Conservation (phyloP, 2,329 filamentous ascomycete genomes). For the Celoporthe dispersa region DNA sequence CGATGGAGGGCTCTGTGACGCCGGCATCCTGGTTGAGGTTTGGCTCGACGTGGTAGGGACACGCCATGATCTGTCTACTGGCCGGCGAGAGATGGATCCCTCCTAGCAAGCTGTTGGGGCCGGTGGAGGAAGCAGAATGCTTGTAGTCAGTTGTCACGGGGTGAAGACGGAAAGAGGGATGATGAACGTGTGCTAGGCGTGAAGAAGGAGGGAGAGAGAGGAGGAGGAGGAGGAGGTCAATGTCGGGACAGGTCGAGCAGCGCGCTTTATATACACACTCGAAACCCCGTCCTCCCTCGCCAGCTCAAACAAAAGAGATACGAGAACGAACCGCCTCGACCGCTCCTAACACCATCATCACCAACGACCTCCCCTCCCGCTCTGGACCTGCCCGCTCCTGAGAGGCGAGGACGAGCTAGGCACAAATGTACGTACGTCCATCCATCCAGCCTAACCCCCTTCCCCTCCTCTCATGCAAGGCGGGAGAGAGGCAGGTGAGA, state of each 20-base stretch:
- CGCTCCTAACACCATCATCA: background rate
- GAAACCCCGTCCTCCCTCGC: background rate
- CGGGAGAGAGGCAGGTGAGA: background rate
- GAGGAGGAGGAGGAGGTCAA: background rate
- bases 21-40: slow-evolving; percentile 9
- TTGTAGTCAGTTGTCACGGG: no score
- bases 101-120: no score
- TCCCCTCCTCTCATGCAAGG: background rate
- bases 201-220: background rate
- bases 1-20: slow-evolving; percentile 9
- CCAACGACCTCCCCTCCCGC: background rate
- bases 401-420: background rate
- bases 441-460: background rate
- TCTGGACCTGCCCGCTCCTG: background rate
- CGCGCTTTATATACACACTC: background rate
- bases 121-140: no score
- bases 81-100: background rate
- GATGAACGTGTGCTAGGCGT: background rate
- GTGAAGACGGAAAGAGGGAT: background rate
- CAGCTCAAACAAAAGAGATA: background rate
- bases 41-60: slow-evolving; percentile 19
- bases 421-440: background rate
- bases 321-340: background rate
- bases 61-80: slow-evolving; percentile 16
- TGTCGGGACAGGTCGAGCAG: background rate